Evolutionary conservation across 2,329 filamentous ascomycete species (phyloP), one percentile per base, ranked within the genome.

Genomic region (Macrophomina phaseolina): DNA sequence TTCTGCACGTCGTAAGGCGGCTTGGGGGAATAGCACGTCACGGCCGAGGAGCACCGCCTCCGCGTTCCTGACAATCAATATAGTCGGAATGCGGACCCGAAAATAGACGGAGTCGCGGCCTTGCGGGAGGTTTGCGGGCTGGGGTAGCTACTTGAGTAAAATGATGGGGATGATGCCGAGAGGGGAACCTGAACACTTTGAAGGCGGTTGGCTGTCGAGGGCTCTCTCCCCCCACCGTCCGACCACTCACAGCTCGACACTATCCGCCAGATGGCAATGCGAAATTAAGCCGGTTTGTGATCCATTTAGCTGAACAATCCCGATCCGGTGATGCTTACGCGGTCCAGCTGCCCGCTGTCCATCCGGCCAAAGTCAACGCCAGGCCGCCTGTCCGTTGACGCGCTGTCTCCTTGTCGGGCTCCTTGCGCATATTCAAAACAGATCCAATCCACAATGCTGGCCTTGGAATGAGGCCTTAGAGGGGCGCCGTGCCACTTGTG

Each of bases 241-340:
- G 30, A n/a, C 58, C 58, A 62, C 32, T 62, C 42, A 62, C 28
- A 34, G n/a, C 16, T 32, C 14, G n/a, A 36, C 42, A 28, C 46
- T 48, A 49, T 23, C 42, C 40, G n/a, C 55, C n/a, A 46, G 40
- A 60, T 4, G 28, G 38, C 42, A 28, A 23, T 16, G 58, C 58
- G 58, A 62, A 49, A 62, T 62, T 62, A 62, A 62, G 30, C 58
- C 58, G 58, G 58, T 62, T 49, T 62, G 58, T 48, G 58, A 62
- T 62, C 30, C 58, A 49, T 49, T 38, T 36, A 32, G 58, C n/a
- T 49, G 42, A 32, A 7, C 55, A 14, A 32, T 9, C 23, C n/a
- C 55, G 16, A 45, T 55, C 32, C 52, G 34, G 34, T 16, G 14
- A 4, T 38, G 55, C 55, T 30, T 32, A 60, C 55, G 55, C 55